Evolutionary conservation across 768 basidiomycete genomes (phyloP), one percentile per base, ranked within the genome.

Genomic region (Roridomyces roridus): DNA sequence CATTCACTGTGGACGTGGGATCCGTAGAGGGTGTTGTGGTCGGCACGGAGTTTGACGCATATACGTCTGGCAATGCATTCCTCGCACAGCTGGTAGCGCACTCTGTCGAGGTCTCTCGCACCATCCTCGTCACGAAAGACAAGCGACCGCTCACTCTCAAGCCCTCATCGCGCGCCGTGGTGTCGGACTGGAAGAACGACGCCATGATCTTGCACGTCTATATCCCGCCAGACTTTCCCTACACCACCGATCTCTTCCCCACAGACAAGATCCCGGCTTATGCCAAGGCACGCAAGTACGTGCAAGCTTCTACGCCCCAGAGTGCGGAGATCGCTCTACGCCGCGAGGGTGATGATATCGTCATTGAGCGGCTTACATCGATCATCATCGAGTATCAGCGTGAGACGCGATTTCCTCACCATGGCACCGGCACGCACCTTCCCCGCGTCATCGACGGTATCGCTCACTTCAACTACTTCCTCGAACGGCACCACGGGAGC

Each of bases 391-490:
- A 49, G 35, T 4, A 3, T 21, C 25, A 41, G 46, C 8, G 8
- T 36, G 24, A 43, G 41, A 12, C 24, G 46, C 55, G 47, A 29
- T 37, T 44, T 26, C 3, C 34, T 17, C 55, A 44, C 46, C 4
- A 8, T 2, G 45, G 35, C 25, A 23, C 37, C 23, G 12, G 37
- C 41, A 24, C 41, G 25, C 47, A 39, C 24, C 55, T 56, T n/a
- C 46, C 41, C 31, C 18, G 3, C 24, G 41, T 37, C 41, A 0
- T 29, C 25, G 42, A 44, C 34, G 55, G 41, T 23, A 43, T 56
- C 25, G 53, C 46, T 4, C 53, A 42, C 53, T 55, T 55, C 37
- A 40, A 25, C 23, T 55, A 47, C 40, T 48, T 55, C 29, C 46
- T 55, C 17, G 53, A 41, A 20, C 6, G 46, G n/a, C 25, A 46